Percentiles rank a stretch among this genome's conserved stretches.
Conservation (phyloP, 108 stramenopile species). For the Nannochloropsis salina region DNA sequence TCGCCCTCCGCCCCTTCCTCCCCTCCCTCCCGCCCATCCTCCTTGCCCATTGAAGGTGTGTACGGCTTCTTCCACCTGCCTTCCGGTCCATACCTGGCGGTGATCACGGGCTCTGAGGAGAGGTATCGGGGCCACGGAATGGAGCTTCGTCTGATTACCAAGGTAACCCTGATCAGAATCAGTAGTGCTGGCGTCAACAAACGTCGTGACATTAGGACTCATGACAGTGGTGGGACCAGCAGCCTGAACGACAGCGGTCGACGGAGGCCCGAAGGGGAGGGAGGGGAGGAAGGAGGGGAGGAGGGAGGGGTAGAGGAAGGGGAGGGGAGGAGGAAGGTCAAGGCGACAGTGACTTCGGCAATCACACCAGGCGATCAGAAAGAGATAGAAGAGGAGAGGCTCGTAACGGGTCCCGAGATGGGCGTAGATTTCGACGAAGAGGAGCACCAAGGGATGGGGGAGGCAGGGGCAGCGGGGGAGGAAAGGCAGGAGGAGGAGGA, state of each 20-base stretch:
- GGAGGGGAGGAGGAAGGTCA: background rate
- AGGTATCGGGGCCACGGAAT: background rate
- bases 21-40: background rate
- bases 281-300: background rate
- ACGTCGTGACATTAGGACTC: slow-evolving; percentile 40
- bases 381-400: background rate
- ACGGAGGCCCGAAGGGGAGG: background rate
- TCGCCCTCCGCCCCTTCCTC: background rate
- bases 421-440: background rate
- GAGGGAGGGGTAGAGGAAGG: background rate
- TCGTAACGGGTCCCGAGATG: too few relatives aligned
- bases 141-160: slow-evolving; percentile 51
- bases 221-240: slow-evolving; percentile 29
- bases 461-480: background rate
- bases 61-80: background rate
- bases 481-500: background rate
- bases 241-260: background rate
- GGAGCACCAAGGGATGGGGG: background rate
- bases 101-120: background rate
- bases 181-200: slow-evolving; percentile 37
- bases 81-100: background rate
- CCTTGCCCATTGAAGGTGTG: background rate
- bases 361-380: background rate
- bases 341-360: background rate
- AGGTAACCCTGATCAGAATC: slow-evolving; percentile 43